Evolutionary conservation across 805 yeast genomes (phyloP).

Genomic region (Pichia cephalocereana): DNA sequence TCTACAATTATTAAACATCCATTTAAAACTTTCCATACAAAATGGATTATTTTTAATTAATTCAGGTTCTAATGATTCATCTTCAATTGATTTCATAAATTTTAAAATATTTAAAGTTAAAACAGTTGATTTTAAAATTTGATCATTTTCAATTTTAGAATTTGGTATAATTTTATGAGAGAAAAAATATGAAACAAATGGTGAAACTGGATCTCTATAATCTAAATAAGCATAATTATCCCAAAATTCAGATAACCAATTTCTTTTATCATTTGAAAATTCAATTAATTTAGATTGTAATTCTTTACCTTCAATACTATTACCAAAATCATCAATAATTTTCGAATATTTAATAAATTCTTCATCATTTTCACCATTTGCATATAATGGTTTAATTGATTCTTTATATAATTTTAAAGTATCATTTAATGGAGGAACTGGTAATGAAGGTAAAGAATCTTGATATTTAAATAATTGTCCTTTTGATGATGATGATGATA

Average conservation of each 20-base stretch:
- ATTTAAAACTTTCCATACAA: slow-evolving; percentile 88
- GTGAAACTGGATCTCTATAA: slow-evolving; percentile 90
- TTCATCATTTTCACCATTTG: slow-evolving; percentile 37
- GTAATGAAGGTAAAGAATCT: slow-evolving; percentile 66
- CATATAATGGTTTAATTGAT: slow-evolving; percentile 61
- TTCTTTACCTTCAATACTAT: slow-evolving; percentile 49
- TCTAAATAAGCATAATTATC: slow-evolving; percentile 86
- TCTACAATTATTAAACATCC: slow-evolving; percentile 86
- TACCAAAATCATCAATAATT: slow-evolving; percentile 56
- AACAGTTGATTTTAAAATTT: slow-evolving; percentile 67
- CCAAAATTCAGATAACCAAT: slow-evolving; percentile 93
- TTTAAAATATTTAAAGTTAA: slow-evolving; percentile 57
- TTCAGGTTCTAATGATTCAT: slow-evolving; percentile 74
- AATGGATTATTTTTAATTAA: slow-evolving; percentile 65
- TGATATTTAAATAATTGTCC: slow-evolving; percentile 72
- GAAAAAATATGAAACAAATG: slow-evolving; percentile 86
- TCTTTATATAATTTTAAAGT: slow-evolving; percentile 63
- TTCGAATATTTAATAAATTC: slow-evolving; percentile 34
- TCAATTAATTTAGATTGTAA: slow-evolving; percentile 58
- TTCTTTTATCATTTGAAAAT: slow-evolving; percentile 51
- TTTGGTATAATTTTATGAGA: slow-evolving; percentile 62
- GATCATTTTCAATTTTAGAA: slow-evolving; percentile 46
- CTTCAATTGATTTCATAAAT: slow-evolving; percentile 58
- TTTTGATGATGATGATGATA: slow-evolving; percentile 18
- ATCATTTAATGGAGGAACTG: slow-evolving; percentile 73